Evolutionary conservation across 805 yeast genomes (phyloP), one percentile per base, ranked within the genome.

Genomic region (Scheffersomyces amazonensis): DNA sequence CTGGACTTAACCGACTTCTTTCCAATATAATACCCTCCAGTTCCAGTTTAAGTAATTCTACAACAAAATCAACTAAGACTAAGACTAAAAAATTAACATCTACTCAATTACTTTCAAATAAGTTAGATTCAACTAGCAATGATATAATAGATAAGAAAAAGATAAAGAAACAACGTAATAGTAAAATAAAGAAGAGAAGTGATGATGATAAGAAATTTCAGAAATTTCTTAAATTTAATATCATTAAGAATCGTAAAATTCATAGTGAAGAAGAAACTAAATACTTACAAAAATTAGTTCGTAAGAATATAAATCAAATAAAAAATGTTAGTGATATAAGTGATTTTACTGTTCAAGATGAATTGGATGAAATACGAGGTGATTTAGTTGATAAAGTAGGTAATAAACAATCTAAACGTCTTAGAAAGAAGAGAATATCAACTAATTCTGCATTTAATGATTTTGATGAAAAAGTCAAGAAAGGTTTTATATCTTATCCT

Each of bases 401-500:
- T 31, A 60, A 61, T 33, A 61, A 50, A 40, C 54, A 48, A 36
- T 53, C 45, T 23, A 34, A 48, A 38, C 56, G 64, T 40, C 40
- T 51, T 13, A 51, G 52, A 39, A 53, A 50, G 50, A 56, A 38
- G 41, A 56, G 53, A 34, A 3, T 35, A 8, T 3, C 16, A 3
- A 17, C 10, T 8, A 21, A 18, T 15, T 16, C 24, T 21, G 7
- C 12, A 19, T 69, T 53, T 20, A 31, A 37, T 29, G 40, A 37
- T 37, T 38, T 42, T 16, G 59, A 66, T 34, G 57, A 62, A 21
- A 72, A 70, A 51, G 56, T 73, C 36, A 57, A 68, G 40, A 60
- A 63, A 35, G 79, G 78, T 16, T 49, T 55, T 25, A 59, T 73
- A 44, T 58, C 76, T 3, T 62, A 64, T 43, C 75, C 86, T 29